These are phyloP conservation scores for Fraxinus velutina DNA, from an alignment of 305 asterid species.

Conservation along the genomic window DNA sequence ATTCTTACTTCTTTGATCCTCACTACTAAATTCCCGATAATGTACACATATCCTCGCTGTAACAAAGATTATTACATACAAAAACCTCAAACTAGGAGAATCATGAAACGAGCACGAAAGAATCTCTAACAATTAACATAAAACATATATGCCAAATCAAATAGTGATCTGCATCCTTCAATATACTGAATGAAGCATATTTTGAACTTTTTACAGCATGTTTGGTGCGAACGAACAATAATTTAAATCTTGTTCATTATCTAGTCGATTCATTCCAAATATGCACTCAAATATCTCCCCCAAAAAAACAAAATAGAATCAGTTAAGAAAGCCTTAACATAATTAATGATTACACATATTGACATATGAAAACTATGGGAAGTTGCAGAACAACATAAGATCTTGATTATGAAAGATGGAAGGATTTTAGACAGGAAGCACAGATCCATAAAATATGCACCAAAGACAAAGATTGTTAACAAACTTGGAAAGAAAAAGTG, in stretches of 20 bases:
- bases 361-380: neutral
- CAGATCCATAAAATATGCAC: neutral
- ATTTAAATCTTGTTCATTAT: neutral
- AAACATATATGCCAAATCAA: neutral
- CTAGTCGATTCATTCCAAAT: neutral
- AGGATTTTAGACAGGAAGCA: neutral
- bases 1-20: neutral
- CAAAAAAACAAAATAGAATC: too few species aligned
- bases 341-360: too few species aligned
- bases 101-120: neutral
- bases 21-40: neutral
- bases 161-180: neutral
- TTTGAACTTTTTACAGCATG: neutral
- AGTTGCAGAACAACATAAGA: neutral
- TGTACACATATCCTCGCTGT: neutral
- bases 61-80: too few species aligned
- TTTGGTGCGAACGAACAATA: neutral
- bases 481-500: neutral
- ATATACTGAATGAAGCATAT: neutral
- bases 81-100: neutral
- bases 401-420: neutral
- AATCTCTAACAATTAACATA: neutral
- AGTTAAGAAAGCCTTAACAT: too few species aligned
- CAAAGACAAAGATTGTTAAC: neutral
- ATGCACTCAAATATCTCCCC: too few species aligned